These are phyloP conservation scores for Pichia rugopelliculosa DNA, from an alignment of 805 yeast genomes.

Conservation along the genomic window DNA sequence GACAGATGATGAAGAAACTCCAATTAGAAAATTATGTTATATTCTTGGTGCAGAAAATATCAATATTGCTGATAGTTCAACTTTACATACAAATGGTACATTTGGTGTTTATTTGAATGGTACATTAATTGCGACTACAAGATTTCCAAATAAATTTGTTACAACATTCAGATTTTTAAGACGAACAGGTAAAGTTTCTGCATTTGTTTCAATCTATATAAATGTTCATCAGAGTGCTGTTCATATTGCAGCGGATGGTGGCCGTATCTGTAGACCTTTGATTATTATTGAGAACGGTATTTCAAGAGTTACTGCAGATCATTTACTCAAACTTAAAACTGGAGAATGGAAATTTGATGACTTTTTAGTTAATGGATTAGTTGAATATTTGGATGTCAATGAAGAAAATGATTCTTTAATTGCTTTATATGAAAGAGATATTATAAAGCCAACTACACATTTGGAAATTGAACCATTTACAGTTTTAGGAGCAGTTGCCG, in stretches of 20 bases:
- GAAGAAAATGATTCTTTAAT: conserved; percentile 93
- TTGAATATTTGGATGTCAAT: conserved; percentile 93
- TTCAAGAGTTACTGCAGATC: conserved; percentile 66
- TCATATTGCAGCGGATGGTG: conserved; percentile 98
- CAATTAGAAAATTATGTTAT: conserved; percentile 69
- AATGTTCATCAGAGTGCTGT: conserved; percentile 89
- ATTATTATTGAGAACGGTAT: conserved; percentile 74
- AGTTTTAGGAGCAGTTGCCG: conserved; percentile 87
- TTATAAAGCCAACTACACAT: conserved; percentile 62
- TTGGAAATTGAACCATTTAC: conserved; percentile 95
- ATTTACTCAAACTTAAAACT: conserved; percentile 49
- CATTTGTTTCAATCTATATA: conserved; percentile 83
- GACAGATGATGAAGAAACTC: conserved; percentile 94
- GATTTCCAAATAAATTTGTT: conserved; percentile 82
- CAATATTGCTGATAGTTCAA: conserved; percentile 70
- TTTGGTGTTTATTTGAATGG: conserved; percentile 89
- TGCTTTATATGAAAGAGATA: conserved; percentile 75
- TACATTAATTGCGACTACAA: conserved; percentile 84
- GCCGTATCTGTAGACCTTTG: conserved; percentile 94
- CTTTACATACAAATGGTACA: conserved; percentile 68
- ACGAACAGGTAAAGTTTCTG: conserved; percentile 79
- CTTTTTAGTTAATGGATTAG: conserved; percentile 75
- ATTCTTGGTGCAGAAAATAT: conserved; percentile 88
- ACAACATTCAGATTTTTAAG: conserved; percentile 69
- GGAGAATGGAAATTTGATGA: conserved; percentile 89